Conservation (phyloP, 768 basidiomycete genomes). For the Tulasnella calospora region DNA sequence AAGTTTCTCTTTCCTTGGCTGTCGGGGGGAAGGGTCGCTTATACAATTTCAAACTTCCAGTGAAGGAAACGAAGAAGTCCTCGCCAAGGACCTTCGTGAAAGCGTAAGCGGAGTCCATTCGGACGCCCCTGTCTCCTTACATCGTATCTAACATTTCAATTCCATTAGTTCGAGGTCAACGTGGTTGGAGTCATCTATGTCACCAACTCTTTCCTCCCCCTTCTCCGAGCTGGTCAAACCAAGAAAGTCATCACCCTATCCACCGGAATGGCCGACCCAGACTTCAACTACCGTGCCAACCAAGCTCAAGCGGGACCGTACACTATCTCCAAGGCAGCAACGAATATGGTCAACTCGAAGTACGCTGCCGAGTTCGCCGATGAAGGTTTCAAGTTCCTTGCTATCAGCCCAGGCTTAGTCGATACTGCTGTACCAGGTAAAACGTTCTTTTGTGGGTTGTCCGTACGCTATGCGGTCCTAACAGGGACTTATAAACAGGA, state of each 20-base stretch:
- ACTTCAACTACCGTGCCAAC: conserved; percentile 16
- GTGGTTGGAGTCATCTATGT: conserved; percentile 29
- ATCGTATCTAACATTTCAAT: neutral
- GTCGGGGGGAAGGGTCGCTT: neutral
- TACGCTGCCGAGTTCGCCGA: conserved; percentile 25
- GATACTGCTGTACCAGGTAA: neutral
- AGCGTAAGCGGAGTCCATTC: neutral
- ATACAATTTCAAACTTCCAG: neutral
- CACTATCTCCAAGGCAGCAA: conserved; percentile 19
- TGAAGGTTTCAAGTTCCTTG: conserved; percentile 25
- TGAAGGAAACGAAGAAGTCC: neutral
- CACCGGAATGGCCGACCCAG: conserved; percentile 17
- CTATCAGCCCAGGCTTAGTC: conserved; percentile 20
- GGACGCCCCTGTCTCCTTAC: neutral
- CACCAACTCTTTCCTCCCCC: conserved; percentile 30
- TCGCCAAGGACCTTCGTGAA: conserved; percentile 29
- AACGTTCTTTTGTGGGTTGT: too few relatives aligned
- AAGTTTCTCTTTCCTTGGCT: neutral
- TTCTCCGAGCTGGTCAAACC: conserved; percentile 25
- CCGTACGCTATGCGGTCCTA: too few relatives aligned
- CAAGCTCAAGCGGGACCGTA: conserved; percentile 9
- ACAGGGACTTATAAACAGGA: neutral
- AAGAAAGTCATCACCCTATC: conserved; percentile 27
- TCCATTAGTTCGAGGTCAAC: conserved; percentile 27
- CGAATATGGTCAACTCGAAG: conserved; percentile 20